Base-by-base conservation (phyloP, 306 rosid genomes). In the Vicia villosa region DNA sequence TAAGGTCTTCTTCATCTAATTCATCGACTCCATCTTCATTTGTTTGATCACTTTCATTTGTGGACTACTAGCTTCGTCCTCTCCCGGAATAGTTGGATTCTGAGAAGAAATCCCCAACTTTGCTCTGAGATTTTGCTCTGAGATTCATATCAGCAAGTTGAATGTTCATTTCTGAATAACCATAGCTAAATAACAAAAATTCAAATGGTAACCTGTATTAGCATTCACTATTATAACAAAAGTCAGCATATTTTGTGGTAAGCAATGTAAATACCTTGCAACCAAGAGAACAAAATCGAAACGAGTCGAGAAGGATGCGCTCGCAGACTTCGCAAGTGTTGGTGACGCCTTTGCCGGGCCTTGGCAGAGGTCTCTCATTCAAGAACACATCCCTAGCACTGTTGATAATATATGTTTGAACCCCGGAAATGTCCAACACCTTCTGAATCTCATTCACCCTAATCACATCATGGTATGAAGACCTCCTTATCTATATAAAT, bases 321-420 rank as follows among this genome's bases (percentile, higher is more conserved):
- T 89, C 95, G 45, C 98, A 92, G 77, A 92, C 98, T 79, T 92
- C 92, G 30, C 98, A 92, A 45, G 98, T 92, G 76, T 92, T 89
- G 20, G 96, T 92, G 68, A 92, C 96, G 3, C 98, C 96, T 76
- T 92, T 73, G 2, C 79, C 79, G 1, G 79, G 79, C 79, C 79
- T 56, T 6, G 79, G 79, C 26, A 66, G 79, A 45, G 79, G 79
- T 61, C 79, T 66, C 34, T 75, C 79, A 34, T 75, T 75, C 79
- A 75, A 45, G 74, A 75, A 75, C 24, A 75, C 79, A 3, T 66
- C 79, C 52, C 79, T 75, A 20, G 79, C 79, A 40, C 79, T 75
- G 52, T 75, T 75, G 79, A 75, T 75, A 15, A 75, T 66, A 72
- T 75, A 75, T 43, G 79, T 75, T 45, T 89, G 98, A 6, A 92